Base-by-base conservation (phyloP, 192 early-diverging fungal genomes). In the Backusella liffmaniae region DNA sequence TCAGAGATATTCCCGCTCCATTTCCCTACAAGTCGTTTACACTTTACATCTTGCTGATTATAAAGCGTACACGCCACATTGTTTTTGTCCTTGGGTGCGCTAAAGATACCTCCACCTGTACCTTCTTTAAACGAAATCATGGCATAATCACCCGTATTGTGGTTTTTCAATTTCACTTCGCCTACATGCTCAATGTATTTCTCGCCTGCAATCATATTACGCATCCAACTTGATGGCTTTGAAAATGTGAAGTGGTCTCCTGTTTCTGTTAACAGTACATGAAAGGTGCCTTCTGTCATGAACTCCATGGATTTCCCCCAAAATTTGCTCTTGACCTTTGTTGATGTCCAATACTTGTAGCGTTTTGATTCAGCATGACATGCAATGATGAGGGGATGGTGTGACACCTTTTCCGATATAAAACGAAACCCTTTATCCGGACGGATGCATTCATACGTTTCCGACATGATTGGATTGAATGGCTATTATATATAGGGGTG, bases 381-480 rank as follows among this genome's bases (percentile, higher is more conserved):
- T 3, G 92, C 93, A 95, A 98, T 98, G 51, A 98, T 82, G 10
- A 95, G 93, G 37, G 97, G 97, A 76, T 95, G 92, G 76, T 99
- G 97, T 53, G 91, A 93, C 67, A 97, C 96, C 86, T 99, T 98
- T 79, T 99, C 98, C 6, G 97, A 85, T 62, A 99, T 87, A 79
- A 94, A 98, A 66, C 90, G 88, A 83, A 96, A 99, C 1, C 95
- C 94, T 69, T 87, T 89, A 75, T 94, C 93, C 9, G 92, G 87
- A 36, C 95, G 86, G 49, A 96, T 87, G 80, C 86, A 92, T 82
- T 99, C 98, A 82, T 95, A 99, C 1, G 98, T 99, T 82, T 99
- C 98, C 70, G 95, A 96, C 76, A 96, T 87, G n/a, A 99, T 86
- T 39, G 98, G 98, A 82, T 99, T 99, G 81, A 96, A 99, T 32